Evolutionary conservation across 306 rosid genomes (phyloP), one percentile per base, ranked within the genome.

Genomic region (Fagus sylvatica): DNA sequence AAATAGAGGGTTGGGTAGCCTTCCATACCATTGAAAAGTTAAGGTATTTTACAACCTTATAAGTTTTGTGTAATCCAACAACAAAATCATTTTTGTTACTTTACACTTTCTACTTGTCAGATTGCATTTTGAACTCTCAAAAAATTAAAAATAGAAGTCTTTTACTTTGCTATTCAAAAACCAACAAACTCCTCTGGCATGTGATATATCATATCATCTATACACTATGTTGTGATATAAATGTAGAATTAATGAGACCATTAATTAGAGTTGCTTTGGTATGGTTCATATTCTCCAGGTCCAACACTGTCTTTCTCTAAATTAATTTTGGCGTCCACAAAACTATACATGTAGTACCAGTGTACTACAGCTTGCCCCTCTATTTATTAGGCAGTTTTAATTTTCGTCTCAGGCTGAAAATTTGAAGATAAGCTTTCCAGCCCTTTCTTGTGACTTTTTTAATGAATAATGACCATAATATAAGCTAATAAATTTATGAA

Each of bases 181-280:
- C 34, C 42, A 55, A 53, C 39, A 17, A 62, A 13, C 69, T 62
- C 42, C 41, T 33, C 69, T 15, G 17, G 65, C 66, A 74, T 57
- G 69, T 42, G 42, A 57, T 74, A 16, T 28, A 34, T 6, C 55
- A 16, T 28, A 48, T 56, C 69, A 56, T 56, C 34, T 13, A 22
- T 28, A n/a, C 36, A 4, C 65, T 53, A 37, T n/a, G 9, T 54
- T 37, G 43, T n/a, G 49, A 32, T 72, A 72, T 54, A 72, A 72
- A 72, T 53, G 66, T 54, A 60, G 43, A 72, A 42, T 72, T 43
- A 72, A 54, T 72, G 4, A 10, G 76, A 72, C n/a, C 51, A 34
- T 34, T 34, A 53, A 19, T n/a, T 16, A 72, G 16, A 72, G 7
- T 22, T 22, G 28, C 28, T 22, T 22, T 22, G 28, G 28, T 22